Evolutionary conservation across 129 eudicot genomes (phyloP), one percentile per base, ranked within the genome.

Genomic region (Chrysanthemum makinoi): DNA sequence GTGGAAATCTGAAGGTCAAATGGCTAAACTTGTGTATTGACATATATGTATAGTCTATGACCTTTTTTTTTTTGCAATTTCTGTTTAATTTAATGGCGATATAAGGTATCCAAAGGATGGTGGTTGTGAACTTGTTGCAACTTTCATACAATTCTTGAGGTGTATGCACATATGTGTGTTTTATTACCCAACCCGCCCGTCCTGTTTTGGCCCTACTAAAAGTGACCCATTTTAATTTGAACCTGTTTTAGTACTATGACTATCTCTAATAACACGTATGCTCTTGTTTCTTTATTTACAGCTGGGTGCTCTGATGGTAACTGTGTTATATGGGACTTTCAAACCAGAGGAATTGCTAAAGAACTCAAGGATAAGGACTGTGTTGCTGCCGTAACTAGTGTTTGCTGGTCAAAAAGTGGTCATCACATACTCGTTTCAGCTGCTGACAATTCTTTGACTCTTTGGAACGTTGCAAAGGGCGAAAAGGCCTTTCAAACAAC

Each of bases 301-400:
- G 97, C 97, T 79, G 97, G 97, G 62, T 91, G 97, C 78, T 72
- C 93, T 68, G 87, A 91, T 77, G 97, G 97, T 69, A 88, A 84
- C 76, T 88, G 96, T 79, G 80, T 91, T 33, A 77, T 91, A 62
- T 91, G 97, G 97, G 97, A 91, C 73, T 91, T 86, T 56, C 85
- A 76, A 75, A 91, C 97, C 30, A 76, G 96, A 78, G 94, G 90
- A 26, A 83, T 91, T 72, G 89, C 93, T 13, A 86, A 83, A 77
- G 94, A 82, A 70, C 86, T 91, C 17, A 82, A 73, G 61, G 93
- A 91, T 60, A 77, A 84, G 65, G 90, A 86, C 28, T 86, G 84
- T 72, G 75, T 76, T 72, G 85, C 87, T 64, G 86, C 96, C 20
- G 75, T 91, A 66, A 88, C 94, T 1, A 91, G 91, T 77, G 86